These are phyloP conservation scores for Gossypium trilobum DNA, from an alignment of 441 rosid species.

Conservation along the genomic window DNA sequence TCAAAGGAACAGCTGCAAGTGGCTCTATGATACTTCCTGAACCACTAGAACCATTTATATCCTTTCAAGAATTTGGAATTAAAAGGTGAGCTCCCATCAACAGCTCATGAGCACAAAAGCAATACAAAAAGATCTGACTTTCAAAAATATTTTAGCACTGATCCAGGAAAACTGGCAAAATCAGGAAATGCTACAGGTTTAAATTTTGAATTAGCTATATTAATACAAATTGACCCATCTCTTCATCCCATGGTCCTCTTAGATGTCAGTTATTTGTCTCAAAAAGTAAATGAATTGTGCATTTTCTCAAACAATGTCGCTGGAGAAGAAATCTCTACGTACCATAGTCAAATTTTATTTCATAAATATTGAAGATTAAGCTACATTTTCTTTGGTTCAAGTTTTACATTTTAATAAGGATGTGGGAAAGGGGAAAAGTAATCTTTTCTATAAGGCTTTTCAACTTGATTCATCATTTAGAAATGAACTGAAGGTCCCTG, in stretches of 20 bases:
- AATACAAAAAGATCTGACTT: background rate
- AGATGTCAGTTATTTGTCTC: background rate
- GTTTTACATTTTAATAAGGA: background rate
- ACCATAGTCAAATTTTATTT: background rate
- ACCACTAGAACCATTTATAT: constrained; percentile 51
- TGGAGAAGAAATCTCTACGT: background rate
- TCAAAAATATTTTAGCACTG: background rate
- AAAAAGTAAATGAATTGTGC: background rate
- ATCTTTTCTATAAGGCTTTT: background rate
- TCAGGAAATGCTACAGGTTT: background rate
- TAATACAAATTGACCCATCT: constrained; percentile 4
- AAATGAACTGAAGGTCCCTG: background rate
- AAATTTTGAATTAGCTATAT: constrained; percentile 1
- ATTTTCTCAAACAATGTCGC: background rate
- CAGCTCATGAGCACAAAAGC: background rate
- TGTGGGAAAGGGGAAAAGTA: background rate
- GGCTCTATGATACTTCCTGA: constrained; percentile 79
- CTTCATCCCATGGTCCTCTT: background rate
- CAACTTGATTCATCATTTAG: constrained; percentile 6
- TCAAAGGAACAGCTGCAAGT: constrained; percentile 62
- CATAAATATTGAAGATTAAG: background rate
- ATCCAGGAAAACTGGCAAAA: background rate
- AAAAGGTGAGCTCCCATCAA: constrained; percentile 10
- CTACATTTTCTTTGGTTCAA: background rate
- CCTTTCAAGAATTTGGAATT: constrained; percentile 26